Base-by-base conservation (phyloP, 192 early-diverging fungal species). In the Rhizoclosmatium sp. region DNA sequence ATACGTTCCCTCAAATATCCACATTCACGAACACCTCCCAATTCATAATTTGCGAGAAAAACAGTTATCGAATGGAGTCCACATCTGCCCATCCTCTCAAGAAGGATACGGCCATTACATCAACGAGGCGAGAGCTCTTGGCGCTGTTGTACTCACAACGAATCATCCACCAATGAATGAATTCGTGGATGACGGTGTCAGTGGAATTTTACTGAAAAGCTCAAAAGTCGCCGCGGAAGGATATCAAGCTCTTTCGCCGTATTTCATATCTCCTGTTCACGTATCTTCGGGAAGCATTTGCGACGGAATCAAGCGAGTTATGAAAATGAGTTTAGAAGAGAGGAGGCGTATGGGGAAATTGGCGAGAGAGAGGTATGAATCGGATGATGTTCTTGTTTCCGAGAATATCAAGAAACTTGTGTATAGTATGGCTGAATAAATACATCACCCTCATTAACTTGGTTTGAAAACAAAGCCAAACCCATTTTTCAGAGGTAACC, bases 121-220 rank as follows among this genome's bases (percentile, higher is more conserved):
- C 44, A 71, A 71, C 39, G 48, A 71, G 2, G 69, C 69, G 0
- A n/a, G 69, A 4, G 14, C 48, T 23, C 23, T 56, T 0, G 69
- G 69, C 0, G 69, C 69, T 4, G 4, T 71, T 21, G 48, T 54
- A 4, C 9, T 71, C 10, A 58, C 54, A n/a, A 71, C 69, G 4
- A 48, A 71, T 58, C 69, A 71, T 71, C 47, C 69, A 1, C 69
- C 69, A 7, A 71, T 71, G 69, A 71, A 71, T 71, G 69, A 71
- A 46, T 41, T 71, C 39, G 69, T 71, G 4, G 51, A 19, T 14
- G 51, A 71, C 39, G 69, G 51, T 10, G 42, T 31, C 3, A 23
- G 48, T 54, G 69, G 74, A 23, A 16, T 76, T 49, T 39, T 76
- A 10, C 31, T 76, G n/a, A 14, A 58, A 2, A 47, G 56, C n/a